A percentile compares a stretch with the other conserved stretches of the same genome.
phyloP scores from a whole-genome alignment of 768 basidiomycete genomes.

The Crepidotus variabilis region DNA sequence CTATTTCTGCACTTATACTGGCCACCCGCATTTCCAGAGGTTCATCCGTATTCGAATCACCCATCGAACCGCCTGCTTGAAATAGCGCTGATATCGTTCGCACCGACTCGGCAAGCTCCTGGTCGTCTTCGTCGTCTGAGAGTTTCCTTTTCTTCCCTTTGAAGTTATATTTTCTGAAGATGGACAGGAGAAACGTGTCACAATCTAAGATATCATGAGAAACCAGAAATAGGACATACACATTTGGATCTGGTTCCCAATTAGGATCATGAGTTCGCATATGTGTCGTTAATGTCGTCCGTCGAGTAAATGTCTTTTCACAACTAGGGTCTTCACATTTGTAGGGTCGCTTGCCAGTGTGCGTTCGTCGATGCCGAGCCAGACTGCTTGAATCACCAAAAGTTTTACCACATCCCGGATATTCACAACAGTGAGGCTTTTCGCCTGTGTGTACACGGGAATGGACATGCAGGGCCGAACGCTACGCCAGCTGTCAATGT shows the following conservation, averaged over 20 bases:
- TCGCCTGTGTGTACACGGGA: conserved; percentile 89
- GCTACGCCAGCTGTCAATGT: conserved; percentile 39
- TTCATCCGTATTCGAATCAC: conserved; percentile 33
- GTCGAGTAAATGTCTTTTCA: conserved; percentile 84
- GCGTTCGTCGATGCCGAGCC: conserved; percentile 87
- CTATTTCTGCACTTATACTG: conserved; percentile 78
- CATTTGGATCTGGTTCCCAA: conserved; percentile 81
- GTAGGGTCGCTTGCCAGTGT: conserved; percentile 83
- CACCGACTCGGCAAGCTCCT: conserved; percentile 67
- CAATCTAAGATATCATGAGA: conserved; percentile 2
- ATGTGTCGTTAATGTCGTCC: conserved; percentile 81
- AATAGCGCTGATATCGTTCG: conserved; percentile 72
- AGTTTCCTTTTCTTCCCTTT: conserved; percentile 67
- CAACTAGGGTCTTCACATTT: conserved; percentile 81
- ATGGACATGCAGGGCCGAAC: conserved; percentile 88
- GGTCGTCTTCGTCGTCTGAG: conserved; percentile 51
- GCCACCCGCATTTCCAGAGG: conserved; percentile 64
- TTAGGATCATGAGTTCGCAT: conserved; percentile 85
- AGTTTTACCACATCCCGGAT: conserved; percentile 81
- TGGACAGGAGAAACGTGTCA: conserved; percentile 15
- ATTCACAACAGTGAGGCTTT: conserved; percentile 89
- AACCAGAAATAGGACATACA: conserved; percentile 44
- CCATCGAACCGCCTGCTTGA: conserved; percentile 39
- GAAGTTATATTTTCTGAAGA: conserved; percentile 68
- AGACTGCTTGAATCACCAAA: conserved; percentile 92